Conservation (phyloP, 2,329 filamentous ascomycete genomes). For the Sporothrix inflata region DNA sequence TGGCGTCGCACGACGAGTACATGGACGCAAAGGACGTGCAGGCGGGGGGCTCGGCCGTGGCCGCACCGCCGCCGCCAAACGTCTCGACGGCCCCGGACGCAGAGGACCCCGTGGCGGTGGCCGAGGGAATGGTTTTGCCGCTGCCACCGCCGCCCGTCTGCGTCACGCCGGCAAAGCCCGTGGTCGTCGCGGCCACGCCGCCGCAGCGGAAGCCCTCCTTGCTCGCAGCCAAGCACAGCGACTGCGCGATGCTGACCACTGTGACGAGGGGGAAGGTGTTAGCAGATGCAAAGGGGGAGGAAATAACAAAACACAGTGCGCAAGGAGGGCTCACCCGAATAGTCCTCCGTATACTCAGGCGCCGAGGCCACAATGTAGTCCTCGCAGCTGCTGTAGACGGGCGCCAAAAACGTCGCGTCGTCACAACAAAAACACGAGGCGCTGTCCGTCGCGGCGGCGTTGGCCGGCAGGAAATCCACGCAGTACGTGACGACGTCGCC, state of each 20-base stretch:
- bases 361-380: conserved; percentile 34
- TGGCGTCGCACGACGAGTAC: conserved; percentile 34
- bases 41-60: conserved; percentile 30
- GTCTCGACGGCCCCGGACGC: background rate
- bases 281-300: background rate
- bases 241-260: conserved; percentile 25
- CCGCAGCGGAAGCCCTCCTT: conserved; percentile 29
- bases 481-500: conserved; percentile 33
- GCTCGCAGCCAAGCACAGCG: conserved; percentile 24
- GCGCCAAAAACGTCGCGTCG: conserved; percentile 26
- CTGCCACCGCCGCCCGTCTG: background rate
- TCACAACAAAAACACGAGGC: conserved; percentile 38
- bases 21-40: conserved; percentile 36
- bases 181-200: conserved; percentile 22
- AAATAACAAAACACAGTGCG: background rate
- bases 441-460: conserved; percentile 23
- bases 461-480: conserved; percentile 27
- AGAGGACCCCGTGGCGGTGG: conserved; percentile 1
- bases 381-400: conserved; percentile 36
- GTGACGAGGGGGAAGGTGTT: background rate
- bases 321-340: conserved; percentile 7
- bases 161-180: background rate
- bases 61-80: background rate
- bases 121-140: background rate
- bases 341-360: conserved; percentile 28